phyloP scores from a whole-genome alignment of 2,329 filamentous ascomycete species.

The Nemania bipapillata region DNA sequence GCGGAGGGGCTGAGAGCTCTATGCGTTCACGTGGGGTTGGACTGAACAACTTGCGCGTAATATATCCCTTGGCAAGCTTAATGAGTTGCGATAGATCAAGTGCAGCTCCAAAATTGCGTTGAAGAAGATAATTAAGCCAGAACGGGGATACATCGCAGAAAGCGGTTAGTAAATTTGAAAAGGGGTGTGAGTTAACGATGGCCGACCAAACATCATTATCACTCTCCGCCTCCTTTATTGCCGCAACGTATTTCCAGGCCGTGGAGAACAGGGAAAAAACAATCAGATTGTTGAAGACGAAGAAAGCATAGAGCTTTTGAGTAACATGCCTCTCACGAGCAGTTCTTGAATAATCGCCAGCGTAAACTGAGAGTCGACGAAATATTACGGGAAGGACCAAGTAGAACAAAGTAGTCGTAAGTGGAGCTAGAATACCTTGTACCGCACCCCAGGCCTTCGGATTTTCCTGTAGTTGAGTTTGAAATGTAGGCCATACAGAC shows the following conservation, averaged over 20 bases:
- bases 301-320: slow-evolving; percentile 89
- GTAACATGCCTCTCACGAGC: slow-evolving; percentile 89
- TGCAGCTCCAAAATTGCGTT: slow-evolving; percentile 90
- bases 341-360: slow-evolving; percentile 89
- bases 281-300: slow-evolving; percentile 93
- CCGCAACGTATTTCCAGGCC: slow-evolving; percentile 69
- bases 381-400: slow-evolving; percentile 88
- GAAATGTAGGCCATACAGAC: slow-evolving; percentile 79
- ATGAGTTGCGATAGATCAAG: slow-evolving; percentile 86
- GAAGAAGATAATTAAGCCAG: slow-evolving; percentile 60
- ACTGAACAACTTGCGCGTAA: slow-evolving; percentile 80
- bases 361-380: slow-evolving; percentile 81
- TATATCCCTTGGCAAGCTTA: slow-evolving; percentile 81
- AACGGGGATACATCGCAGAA: slow-evolving; percentile 44
- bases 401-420: slow-evolving; percentile 85
- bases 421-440: slow-evolving; percentile 88
- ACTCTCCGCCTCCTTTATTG: slow-evolving; percentile 67
- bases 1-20: slow-evolving; percentile 85
- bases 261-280: slow-evolving; percentile 83
- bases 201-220: slow-evolving; percentile 75
- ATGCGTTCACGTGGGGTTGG: slow-evolving; percentile 91
- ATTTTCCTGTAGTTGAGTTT: slow-evolving; percentile 68
- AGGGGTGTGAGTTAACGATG: slow-evolving; percentile 70
- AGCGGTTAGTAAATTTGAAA: slow-evolving; percentile 38
- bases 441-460: slow-evolving; percentile 80